Evolutionary conservation across 169 alveolate species (phyloP).

Genomic region (Plasmodium falciparum): DNA sequence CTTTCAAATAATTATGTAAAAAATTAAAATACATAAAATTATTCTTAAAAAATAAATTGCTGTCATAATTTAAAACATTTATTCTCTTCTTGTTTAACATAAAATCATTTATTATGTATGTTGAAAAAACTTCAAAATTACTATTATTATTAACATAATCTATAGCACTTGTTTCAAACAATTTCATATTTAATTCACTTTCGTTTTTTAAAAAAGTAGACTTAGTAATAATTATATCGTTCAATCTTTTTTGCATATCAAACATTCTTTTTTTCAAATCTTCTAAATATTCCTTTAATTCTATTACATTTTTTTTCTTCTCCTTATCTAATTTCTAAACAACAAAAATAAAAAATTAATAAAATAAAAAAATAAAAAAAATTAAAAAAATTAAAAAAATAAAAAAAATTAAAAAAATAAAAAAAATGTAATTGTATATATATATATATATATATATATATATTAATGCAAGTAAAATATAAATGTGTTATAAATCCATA

Average conservation of each 20-base stretch:
- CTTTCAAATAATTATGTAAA: constrained; percentile 38
- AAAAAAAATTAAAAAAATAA: neutral
- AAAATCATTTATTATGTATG: constrained; percentile 62
- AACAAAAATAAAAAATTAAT: neutral
- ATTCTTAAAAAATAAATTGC: constrained; percentile 39
- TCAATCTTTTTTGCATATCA: constrained; percentile 19
- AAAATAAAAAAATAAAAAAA: neutral
- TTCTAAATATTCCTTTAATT: constrained; percentile 28
- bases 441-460: neutral
- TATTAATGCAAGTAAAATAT: neutral
- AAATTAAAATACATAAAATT: constrained; percentile 52
- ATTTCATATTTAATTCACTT: constrained; percentile 11
- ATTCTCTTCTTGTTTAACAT: constrained; percentile 50
- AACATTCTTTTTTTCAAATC: constrained; percentile 17
- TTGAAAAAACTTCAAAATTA: constrained; percentile 44
- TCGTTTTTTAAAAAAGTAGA: constrained; percentile 9
- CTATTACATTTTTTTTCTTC: constrained; percentile 13
- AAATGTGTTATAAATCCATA: neutral
- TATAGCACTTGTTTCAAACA: constrained; percentile 6
- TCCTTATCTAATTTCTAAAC: constrained; percentile 50
- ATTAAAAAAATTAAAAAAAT: neutral
- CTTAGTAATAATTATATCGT: constrained; percentile 19
- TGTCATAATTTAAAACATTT: constrained; percentile 51
- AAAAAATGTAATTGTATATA: neutral
- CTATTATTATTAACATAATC: constrained; percentile 28